These are phyloP conservation scores for Tricharina praecox DNA, from an alignment of 495 filamentous ascomycete genomes.

Conservation along the genomic window DNA sequence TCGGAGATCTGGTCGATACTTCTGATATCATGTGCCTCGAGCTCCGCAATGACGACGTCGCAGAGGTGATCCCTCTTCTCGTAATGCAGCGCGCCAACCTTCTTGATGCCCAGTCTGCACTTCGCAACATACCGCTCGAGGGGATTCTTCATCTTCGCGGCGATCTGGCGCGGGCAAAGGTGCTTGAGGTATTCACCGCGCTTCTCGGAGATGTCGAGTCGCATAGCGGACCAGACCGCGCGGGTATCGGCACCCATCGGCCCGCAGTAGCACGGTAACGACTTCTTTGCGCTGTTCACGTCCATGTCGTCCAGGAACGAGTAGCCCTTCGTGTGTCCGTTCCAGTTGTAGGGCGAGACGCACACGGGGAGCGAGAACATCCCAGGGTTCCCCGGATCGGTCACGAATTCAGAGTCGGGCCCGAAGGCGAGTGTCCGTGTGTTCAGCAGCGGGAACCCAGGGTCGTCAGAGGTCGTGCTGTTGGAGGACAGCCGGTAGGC, in stretches of 20 bases:
- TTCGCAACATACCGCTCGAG: slow-evolving; percentile 20
- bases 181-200: slow-evolving; percentile 13
- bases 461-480: not conserved
- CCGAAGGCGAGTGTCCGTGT: slow-evolving; percentile 11
- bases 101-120: slow-evolving; percentile 14
- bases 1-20: slow-evolving; percentile 14
- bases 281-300: slow-evolving; percentile 9
- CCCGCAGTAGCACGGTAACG: slow-evolving; percentile 22
- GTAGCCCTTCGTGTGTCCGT: slow-evolving; percentile 15
- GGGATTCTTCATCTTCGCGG: slow-evolving; percentile 13
- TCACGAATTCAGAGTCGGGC: slow-evolving; percentile 11
- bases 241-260: slow-evolving; percentile 17
- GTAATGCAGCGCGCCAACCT: slow-evolving; percentile 2
- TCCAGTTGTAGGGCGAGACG: slow-evolving; percentile 21
- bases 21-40: slow-evolving; percentile 10
- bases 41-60: slow-evolving; percentile 12
- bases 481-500: not conserved
- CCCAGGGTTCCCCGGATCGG: slow-evolving; percentile 13
- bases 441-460: not conserved
- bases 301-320: slow-evolving; percentile 10
- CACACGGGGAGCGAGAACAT: slow-evolving; percentile 23
- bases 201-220: slow-evolving; percentile 8
- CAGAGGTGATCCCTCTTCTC: slow-evolving; percentile 14
- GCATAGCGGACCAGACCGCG: slow-evolving; percentile 16
- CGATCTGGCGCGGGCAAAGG: slow-evolving; percentile 19